Evolutionary conservation across 192 early-diverging fungal species (phyloP), one percentile per base, ranked within the genome.

Genomic region (Oehlia diaphana): DNA sequence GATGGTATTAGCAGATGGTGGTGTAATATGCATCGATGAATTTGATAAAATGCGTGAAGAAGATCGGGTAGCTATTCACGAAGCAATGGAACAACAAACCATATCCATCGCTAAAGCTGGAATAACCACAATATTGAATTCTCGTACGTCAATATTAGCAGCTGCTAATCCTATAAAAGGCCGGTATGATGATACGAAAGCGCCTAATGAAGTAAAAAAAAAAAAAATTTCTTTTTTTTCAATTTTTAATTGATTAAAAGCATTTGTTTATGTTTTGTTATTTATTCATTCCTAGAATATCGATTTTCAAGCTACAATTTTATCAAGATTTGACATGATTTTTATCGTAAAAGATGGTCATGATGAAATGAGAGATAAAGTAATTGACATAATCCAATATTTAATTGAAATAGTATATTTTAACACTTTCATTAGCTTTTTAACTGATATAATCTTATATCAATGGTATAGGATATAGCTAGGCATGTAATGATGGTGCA

Each of bases 21-120:
- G 97, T 82, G 97, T 99, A 64, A 97, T 99, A 53, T 99, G 98
- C 88, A 99, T 99, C 83, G 98, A 99, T 88, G 98, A 99, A 88
- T 99, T 99, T 84, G 98, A 99, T 86, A 99, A 99, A 89, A 99
- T 99, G 98, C 90, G 97, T 78, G 97, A 99, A 64, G 97, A 99
- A 86, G 98, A 99, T 85, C 92, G 97, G 65, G 98, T 99, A 8
- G 97, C 98, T 14, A 99, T 99, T 84, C 98, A 99, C 87, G 98
- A 99, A 88, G 98, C 98, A 49, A 99, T 99, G 98, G 97, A 99
- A 84, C 98, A 99, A 87, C 98, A 99, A 85, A 99, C 98, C 6
- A 99, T 99, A 76, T 97, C 96, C 16, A 99, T 99, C 84, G 98
- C 98, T 72, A 99, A 99, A 86, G 98, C 98, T 37, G 98, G 98